phyloP scores from a whole-genome alignment of 1,284 basidiomycete genomes.

The Naganishia albida region DNA sequence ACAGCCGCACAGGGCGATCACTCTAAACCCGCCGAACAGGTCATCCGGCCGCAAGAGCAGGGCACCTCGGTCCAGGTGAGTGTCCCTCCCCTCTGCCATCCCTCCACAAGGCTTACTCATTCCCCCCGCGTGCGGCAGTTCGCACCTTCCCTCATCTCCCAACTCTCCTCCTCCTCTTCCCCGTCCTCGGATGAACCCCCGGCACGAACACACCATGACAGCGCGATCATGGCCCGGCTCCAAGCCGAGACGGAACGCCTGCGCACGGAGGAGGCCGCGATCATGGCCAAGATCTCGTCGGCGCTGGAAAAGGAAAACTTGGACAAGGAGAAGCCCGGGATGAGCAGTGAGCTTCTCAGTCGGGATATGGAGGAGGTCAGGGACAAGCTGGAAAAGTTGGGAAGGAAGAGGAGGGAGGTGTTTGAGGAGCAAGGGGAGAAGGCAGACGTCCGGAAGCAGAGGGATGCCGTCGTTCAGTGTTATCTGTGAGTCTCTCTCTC shows the following conservation, averaged over 20 bases:
- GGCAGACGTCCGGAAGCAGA: slow-evolving; percentile 42
- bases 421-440: slow-evolving; percentile 38
- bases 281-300: slow-evolving; percentile 47
- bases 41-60: slow-evolving; percentile 46
- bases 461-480: slow-evolving; percentile 49
- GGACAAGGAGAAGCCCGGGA: slow-evolving; percentile 52
- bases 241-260: slow-evolving; percentile 50
- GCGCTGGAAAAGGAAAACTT: slow-evolving; percentile 55
- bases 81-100: not conserved
- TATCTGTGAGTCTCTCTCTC: slow-evolving; percentile 54
- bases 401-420: slow-evolving; percentile 38
- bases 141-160: slow-evolving; percentile 48
- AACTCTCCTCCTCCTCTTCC: slow-evolving; percentile 42
- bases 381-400: slow-evolving; percentile 53
- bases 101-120: too few species aligned
- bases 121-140: slow-evolving; percentile 39
- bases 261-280: slow-evolving; percentile 50
- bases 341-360: slow-evolving; percentile 49
- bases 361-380: slow-evolving; percentile 54
- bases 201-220: slow-evolving; percentile 40
- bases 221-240: slow-evolving; percentile 48
- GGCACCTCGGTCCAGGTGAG: slow-evolving; percentile 50
- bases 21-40: slow-evolving; percentile 41
- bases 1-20: slow-evolving; percentile 7
- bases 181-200: slow-evolving; percentile 11